Evolutionary conservation across 1,284 basidiomycete genomes (phyloP).

Genomic region (Anthracocystis panici-leucophaei): DNA sequence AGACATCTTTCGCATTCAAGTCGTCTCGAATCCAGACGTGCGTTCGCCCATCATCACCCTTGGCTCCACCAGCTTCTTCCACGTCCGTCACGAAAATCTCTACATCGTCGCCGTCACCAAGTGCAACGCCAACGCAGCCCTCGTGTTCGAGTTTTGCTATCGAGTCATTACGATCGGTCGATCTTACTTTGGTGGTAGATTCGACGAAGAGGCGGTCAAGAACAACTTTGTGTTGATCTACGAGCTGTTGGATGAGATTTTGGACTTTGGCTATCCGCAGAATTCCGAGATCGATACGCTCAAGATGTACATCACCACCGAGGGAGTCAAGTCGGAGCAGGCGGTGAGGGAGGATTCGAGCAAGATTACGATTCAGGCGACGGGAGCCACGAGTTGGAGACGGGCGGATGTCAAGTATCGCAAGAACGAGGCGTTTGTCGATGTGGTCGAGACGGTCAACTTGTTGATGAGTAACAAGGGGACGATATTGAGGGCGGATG

Average conservation of each 20-base stretch:
- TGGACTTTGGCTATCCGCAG: constrained; percentile 99
- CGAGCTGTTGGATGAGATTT: constrained; percentile 76
- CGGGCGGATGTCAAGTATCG: constrained; percentile 94
- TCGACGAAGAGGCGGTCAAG: constrained; percentile 95
- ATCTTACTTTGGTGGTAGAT: constrained; percentile 95
- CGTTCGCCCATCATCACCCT: constrained; percentile 97
- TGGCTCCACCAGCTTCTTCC: constrained; percentile 96
- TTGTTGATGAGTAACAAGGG: constrained; percentile 96
- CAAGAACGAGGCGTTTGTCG: constrained; percentile 98
- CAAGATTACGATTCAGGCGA: constrained; percentile 95
- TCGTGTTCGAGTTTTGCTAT: constrained; percentile 98
- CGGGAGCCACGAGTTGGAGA: constrained; percentile 92
- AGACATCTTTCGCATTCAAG: constrained; percentile 77
- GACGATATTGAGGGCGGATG: constrained; percentile 91
- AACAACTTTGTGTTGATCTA: constrained; percentile 82
- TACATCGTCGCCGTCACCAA: constrained; percentile 95
- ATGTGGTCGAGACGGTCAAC: constrained; percentile 96
- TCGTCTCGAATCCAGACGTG: constrained; percentile 95
- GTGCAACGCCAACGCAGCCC: constrained; percentile 96
- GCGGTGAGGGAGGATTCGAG: constrained; percentile 87
- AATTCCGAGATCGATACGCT: constrained; percentile 97
- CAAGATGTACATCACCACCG: constrained; percentile 97
- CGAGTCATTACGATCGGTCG: constrained; percentile 92
- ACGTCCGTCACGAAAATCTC: constrained; percentile 92
- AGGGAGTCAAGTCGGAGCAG: constrained; percentile 87